Percentiles rank a stretch among this genome's conserved stretches.
Evolutionary conservation across 495 filamentous ascomycete genomes (phyloP).

Genomic region (Hypoxylon rickii): DNA sequence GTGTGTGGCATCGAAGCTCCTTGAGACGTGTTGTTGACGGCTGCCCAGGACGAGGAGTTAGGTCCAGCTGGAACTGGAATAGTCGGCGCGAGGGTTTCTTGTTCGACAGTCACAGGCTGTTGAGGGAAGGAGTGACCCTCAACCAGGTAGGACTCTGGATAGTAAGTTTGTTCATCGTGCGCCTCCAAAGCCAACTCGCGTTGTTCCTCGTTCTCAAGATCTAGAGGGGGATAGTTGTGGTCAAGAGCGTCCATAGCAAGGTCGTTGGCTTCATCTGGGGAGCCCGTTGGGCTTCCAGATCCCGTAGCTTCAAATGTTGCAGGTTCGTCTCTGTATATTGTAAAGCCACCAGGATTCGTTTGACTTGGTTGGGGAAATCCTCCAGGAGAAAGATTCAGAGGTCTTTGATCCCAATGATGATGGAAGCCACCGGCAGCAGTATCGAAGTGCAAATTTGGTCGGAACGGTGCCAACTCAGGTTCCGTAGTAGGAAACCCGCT

Average conservation of each 20-base stretch:
- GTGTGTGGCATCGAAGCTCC: conserved; percentile 8
- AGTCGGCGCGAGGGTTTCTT: background rate
- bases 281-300: conserved; percentile 8
- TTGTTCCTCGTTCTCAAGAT: conserved; percentile 18
- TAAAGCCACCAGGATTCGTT: background rate
- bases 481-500: background rate
- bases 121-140: conserved; percentile 9
- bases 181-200: background rate
- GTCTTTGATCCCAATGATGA: conserved; percentile 15
- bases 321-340: conserved; percentile 1
- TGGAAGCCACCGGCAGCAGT: conserved; percentile 1
- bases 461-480: conserved; percentile 14
- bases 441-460: conserved; percentile 1
- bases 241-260: conserved; percentile 29
- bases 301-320: background rate
- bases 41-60: conserved; percentile 19
- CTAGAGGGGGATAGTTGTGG: conserved; percentile 23
- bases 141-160: conserved; percentile 24
- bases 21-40: conserved; percentile 28
- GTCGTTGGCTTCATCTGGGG: conserved; percentile 34
- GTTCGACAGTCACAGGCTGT: conserved; percentile 12
- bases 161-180: conserved; percentile 8
- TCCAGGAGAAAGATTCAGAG: conserved; percentile 6
- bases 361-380: conserved; percentile 9
- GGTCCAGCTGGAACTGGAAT: background rate